A percentile compares a stretch with the other conserved stretches of the same genome.
Evolutionary conservation across 352 stramenopile genomes (phyloP).

Genomic region (Phytophthora chlamydospora): DNA sequence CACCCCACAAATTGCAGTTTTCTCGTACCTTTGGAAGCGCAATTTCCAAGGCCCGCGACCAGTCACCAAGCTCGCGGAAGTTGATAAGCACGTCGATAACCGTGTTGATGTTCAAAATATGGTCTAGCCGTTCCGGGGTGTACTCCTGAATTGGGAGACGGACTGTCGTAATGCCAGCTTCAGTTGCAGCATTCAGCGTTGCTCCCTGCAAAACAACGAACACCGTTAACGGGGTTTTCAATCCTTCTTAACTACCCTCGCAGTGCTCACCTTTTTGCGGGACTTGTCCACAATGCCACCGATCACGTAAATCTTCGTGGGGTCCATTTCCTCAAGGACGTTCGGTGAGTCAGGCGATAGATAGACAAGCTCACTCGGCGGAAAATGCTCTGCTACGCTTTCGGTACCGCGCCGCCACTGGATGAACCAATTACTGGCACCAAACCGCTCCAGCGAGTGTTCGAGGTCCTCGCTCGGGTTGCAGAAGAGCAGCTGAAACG

Average conservation of each 20-base stretch:
- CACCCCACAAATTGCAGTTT: not conserved
- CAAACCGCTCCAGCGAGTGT: constrained; percentile 65
- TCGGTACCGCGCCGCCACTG: constrained; percentile 49
- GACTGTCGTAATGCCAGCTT: constrained; percentile 55
- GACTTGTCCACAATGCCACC: constrained; percentile 85
- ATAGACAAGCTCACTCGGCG: constrained; percentile 61
- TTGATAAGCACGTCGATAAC: constrained; percentile 74
- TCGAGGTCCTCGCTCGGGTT: constrained; percentile 58
- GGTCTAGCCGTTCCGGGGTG: constrained; percentile 66
- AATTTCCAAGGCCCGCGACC: constrained; percentile 49
- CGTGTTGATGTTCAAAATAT: constrained; percentile 87
- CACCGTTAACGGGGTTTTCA: not conserved
- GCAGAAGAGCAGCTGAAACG: constrained; percentile 70
- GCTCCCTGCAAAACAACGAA: constrained; percentile 38
- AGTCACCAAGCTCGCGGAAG: constrained; percentile 55
- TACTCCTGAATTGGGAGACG: constrained; percentile 79
- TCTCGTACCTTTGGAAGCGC: constrained; percentile 57
- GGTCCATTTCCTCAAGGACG: constrained; percentile 62
- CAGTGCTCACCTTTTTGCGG: constrained; percentile 53
- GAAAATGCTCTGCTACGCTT: constrained; percentile 46
- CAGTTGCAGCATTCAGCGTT: constrained; percentile 58
- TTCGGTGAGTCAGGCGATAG: constrained; percentile 77
- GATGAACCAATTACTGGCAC: constrained; percentile 64
- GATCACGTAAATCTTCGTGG: constrained; percentile 79
- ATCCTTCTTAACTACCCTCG: not conserved